These are phyloP conservation scores for Capronia coronata DNA, from an alignment of 2,329 filamentous ascomycete genomes.

Conservation along the genomic window DNA sequence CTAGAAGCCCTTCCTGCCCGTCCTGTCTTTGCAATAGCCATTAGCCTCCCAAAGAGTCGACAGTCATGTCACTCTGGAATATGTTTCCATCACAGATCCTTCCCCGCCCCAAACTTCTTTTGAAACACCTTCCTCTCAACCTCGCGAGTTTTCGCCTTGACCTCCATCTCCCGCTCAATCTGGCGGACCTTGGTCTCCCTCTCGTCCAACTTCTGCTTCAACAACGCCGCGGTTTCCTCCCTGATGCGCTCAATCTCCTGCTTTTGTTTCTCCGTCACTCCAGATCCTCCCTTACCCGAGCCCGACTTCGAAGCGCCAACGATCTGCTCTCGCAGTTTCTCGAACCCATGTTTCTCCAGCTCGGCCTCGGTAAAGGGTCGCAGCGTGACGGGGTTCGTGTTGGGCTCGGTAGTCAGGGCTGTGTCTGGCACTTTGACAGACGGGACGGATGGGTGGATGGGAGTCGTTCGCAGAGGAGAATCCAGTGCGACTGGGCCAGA, in stretches of 20 bases:
- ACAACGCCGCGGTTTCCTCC: slow-evolving; percentile 20
- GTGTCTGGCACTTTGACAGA: slow-evolving; percentile 16
- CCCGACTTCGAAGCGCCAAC: not conserved
- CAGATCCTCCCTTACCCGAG: not conserved
- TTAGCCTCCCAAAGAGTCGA: too few species aligned
- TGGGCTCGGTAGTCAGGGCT: slow-evolving; percentile 4
- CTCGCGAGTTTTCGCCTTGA: slow-evolving; percentile 28
- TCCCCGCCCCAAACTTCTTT: slow-evolving; percentile 22
- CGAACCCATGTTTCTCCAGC: slow-evolving; percentile 20
- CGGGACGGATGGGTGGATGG: slow-evolving; percentile 23
- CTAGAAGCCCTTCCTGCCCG: too few species aligned
- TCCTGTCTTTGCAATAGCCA: too few species aligned
- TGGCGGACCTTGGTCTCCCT: slow-evolving; percentile 19
- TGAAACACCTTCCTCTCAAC: slow-evolving; percentile 27
- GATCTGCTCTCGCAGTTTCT: slow-evolving; percentile 20
- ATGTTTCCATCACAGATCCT: slow-evolving; percentile 2
- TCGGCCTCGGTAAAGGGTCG: slow-evolving; percentile 25
- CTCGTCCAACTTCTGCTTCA: slow-evolving; percentile 25
- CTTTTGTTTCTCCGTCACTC: slow-evolving; percentile 9
- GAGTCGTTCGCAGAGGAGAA: slow-evolving; percentile 19
- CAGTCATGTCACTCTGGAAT: too few species aligned
- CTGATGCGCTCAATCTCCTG: slow-evolving; percentile 9
- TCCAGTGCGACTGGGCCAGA: slow-evolving; percentile 19
- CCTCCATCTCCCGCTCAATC: slow-evolving; percentile 27
- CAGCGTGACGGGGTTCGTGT: slow-evolving; percentile 24